Evolutionary conservation across 371 early-diverging fungal genomes (phyloP).

Genomic region (Rhizopus stolonifer): DNA sequence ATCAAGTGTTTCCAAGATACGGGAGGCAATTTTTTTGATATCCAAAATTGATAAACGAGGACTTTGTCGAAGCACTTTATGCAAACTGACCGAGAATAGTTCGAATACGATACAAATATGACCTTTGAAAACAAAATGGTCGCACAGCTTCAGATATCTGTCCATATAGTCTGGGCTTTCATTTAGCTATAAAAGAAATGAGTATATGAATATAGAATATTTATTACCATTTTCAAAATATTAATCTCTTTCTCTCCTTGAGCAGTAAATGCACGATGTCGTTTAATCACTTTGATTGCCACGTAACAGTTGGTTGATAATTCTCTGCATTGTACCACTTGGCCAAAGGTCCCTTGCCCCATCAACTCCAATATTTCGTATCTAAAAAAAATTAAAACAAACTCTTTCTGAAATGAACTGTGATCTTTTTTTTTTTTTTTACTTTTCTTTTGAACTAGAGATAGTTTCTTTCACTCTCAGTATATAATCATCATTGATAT

Average conservation of each 20-base stretch:
- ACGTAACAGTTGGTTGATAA: conserved; percentile 80
- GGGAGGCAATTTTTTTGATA: conserved; percentile 80
- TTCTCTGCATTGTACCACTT: conserved; percentile 94
- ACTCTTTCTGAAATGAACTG: not conserved
- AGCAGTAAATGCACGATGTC: conserved; percentile 85
- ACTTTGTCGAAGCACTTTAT: conserved; percentile 88
- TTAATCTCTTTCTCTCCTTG: conserved; percentile 94
- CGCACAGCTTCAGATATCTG: conserved; percentile 76
- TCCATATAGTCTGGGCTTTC: conserved; percentile 74
- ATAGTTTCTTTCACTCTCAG: conserved; percentile 16
- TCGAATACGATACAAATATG: conserved; percentile 97
- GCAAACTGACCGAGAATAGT: conserved; percentile 89
- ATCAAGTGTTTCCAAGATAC: conserved; percentile 86
- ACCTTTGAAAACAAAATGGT: conserved; percentile 81
- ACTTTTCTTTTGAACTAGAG: conserved; percentile 4
- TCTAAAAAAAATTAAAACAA: conserved; percentile 25
- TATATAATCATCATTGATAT: conserved; percentile 30
- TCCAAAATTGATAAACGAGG: conserved; percentile 79
- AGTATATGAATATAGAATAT: too few species aligned
- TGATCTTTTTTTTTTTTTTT: not conserved
- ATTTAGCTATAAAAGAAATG: conserved; percentile 21
- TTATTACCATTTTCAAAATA: conserved; percentile 72
- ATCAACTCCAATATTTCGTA: conserved; percentile 88
- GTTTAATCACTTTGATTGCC: conserved; percentile 97
- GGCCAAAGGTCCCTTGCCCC: conserved; percentile 98